Evolutionary conservation across 2,329 filamentous ascomycete species (phyloP).

Genomic region (Bipolaris sorokiniana): DNA sequence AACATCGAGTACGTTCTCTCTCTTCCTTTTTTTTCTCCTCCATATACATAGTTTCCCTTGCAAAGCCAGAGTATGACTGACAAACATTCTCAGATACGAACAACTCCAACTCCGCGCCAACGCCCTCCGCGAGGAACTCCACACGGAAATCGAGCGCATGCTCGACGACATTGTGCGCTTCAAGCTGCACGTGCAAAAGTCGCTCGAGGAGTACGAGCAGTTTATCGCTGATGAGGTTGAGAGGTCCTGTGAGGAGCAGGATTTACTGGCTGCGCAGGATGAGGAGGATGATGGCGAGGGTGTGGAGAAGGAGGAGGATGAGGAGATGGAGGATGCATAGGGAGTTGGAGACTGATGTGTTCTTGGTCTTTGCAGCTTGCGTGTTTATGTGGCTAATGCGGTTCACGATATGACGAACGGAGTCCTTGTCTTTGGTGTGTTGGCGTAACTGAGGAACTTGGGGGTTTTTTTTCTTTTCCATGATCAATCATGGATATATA

Average conservation of each 20-base stretch:
- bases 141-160: conserved; percentile 95
- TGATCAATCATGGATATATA: no score
- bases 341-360: not conserved
- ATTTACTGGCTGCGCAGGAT: conserved; percentile 40
- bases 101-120: conserved; percentile 86
- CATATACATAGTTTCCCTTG: no score
- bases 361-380: not conserved
- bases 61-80: not conserved
- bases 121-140: conserved; percentile 90
- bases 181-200: conserved; percentile 95
- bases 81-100: conserved; percentile 70
- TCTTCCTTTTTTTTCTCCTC: not conserved
- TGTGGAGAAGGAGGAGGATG: conserved; percentile 18
- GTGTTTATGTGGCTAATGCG: not conserved
- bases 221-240: conserved; percentile 96
- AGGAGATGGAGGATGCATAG: conserved; percentile 7
- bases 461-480: no score
- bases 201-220: conserved; percentile 89
- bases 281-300: conserved; percentile 43
- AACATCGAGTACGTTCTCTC: conserved; percentile 78
- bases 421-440: no score
- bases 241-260: conserved; percentile 60
- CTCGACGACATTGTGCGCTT: conserved; percentile 97
- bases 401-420: not conserved
- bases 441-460: no score